Evolutionary conservation across 129 eudicot species (phyloP), one percentile per base, ranked within the genome.

Genomic region (Helichrysum umbraculigerum): DNA sequence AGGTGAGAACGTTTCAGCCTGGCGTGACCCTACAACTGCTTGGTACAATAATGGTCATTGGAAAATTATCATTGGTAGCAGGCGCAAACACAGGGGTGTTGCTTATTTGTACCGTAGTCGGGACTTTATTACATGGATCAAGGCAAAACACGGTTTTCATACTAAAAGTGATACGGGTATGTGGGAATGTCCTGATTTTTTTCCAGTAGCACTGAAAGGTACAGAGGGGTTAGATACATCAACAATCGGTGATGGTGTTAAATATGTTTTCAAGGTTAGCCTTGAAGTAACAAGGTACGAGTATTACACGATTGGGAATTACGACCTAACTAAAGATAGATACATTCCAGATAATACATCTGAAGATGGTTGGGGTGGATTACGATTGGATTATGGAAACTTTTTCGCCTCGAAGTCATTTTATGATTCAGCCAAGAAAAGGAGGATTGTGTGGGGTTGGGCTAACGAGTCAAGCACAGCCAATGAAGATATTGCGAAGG

Each of bases 131-230:
- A 84, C 69, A 11, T 91, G 97, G 96, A 47, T 57, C 10, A 82
- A 81, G 79, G 89, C 86, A 12, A 71, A 87, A 35, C 85, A 85
- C 47, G 81, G 87, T 0, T 54, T 91, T 58, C 91, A 91, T 47
- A 67, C 81, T 19, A 64, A 34, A 14, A 62, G n/a, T 1, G 78
- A 67, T 47, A 89, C 88, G 2, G 91, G 92, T 16, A 89, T 83
- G 83, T 89, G 90, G 90, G 97, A 92, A 73, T 92, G 97, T 15
- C 92, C 92, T 2, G 97, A 92, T 68, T 89, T 92, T 77, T 92
- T 30, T 52, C 97, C 97, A 0, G 89, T 92, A 6, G 71, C 86
- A 3, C 5, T 19, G 1, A 2, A 50, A 4, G 83, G 88, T 62
- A 65, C 39, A 17, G 41, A 77, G 0, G 96, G 97, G 30, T 63